A percentile compares a stretch with the other conserved stretches of the same genome.
Evolutionary conservation across 345 rosid genomes (phyloP).

Genomic region (Physaria fendleri): DNA sequence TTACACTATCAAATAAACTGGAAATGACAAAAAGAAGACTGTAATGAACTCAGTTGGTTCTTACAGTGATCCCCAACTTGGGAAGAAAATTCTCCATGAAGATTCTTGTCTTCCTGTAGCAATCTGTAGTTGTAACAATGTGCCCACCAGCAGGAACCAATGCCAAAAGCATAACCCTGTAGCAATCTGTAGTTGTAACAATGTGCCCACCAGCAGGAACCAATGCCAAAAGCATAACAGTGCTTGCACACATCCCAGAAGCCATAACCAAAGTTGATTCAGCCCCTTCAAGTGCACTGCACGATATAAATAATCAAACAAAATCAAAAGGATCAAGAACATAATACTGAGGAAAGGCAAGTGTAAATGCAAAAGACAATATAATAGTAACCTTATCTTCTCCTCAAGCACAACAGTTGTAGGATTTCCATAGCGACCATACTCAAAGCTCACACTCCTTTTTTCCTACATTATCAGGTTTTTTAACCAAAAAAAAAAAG

Average conservation of each 20-base stretch:
- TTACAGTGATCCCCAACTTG: slow-evolving; percentile 68
- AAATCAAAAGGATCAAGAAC: background rate
- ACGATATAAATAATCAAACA: slow-evolving; percentile 10
- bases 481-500: background rate
- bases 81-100: slow-evolving; percentile 82
- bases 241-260: slow-evolving; percentile 92
- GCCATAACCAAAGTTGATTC: slow-evolving; percentile 84
- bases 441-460: slow-evolving; percentile 74
- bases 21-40: background rate
- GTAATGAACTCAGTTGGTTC: background rate
- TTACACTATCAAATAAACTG: too few relatives aligned
- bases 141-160: slow-evolving; percentile 86
- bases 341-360: background rate
- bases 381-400: slow-evolving; percentile 66
- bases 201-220: slow-evolving; percentile 97
- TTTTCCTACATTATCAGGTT: slow-evolving; percentile 50
- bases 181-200: slow-evolving; percentile 93
- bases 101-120: slow-evolving; percentile 74
- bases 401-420: slow-evolving; percentile 78
- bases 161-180: slow-evolving; percentile 78
- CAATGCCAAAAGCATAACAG: slow-evolving; percentile 77
- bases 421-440: slow-evolving; percentile 98
- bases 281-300: slow-evolving; percentile 90
- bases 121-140: slow-evolving; percentile 76
- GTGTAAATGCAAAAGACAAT: background rate